A percentile compares a stretch with the other conserved stretches of the same genome.
Evolutionary conservation across 2,329 filamentous ascomycete species (phyloP).

Genomic region (Fusarium pseudograminearum): DNA sequence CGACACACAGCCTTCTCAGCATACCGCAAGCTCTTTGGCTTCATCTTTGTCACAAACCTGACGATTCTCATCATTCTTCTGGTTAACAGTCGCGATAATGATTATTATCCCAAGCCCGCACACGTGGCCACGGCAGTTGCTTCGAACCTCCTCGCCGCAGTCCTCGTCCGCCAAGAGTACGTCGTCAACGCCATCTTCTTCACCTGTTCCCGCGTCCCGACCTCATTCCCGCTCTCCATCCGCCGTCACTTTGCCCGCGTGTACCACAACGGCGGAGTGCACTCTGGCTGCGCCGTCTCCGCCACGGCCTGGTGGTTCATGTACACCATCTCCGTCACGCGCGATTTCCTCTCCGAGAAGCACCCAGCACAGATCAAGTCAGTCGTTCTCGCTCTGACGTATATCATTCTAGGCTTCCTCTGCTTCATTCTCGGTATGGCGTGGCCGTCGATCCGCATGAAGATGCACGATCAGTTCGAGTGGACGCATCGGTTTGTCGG

Average conservation of each 20-base stretch:
- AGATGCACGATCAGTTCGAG: slow-evolving; percentile 73
- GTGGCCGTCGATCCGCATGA: slow-evolving; percentile 43
- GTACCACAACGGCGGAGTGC: slow-evolving; percentile 60
- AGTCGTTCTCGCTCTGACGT: slow-evolving; percentile 45
- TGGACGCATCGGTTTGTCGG: slow-evolving; percentile 74
- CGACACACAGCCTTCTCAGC: slow-evolving; percentile 31
- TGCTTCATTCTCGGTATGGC: slow-evolving; percentile 45
- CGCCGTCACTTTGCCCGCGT: slow-evolving; percentile 57
- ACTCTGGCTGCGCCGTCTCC: slow-evolving; percentile 58
- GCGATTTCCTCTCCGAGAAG: slow-evolving; percentile 7
- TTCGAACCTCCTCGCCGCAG: slow-evolving; percentile 54
- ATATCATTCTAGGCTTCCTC: slow-evolving; percentile 36
- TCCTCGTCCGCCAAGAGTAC: slow-evolving; percentile 62
- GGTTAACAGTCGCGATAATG: slow-evolving; percentile 5
- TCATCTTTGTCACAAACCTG: slow-evolving; percentile 32
- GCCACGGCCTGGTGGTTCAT: slow-evolving; percentile 56
- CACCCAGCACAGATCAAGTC: slow-evolving; percentile 17
- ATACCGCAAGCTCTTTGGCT: slow-evolving; percentile 33
- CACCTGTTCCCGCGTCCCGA: slow-evolving; percentile 54
- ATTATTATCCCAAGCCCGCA: slow-evolving; percentile 23
- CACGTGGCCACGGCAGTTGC: slow-evolving; percentile 35
- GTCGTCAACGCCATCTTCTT: slow-evolving; percentile 60
- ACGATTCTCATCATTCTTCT: slow-evolving; percentile 23
- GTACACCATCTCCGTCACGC: slow-evolving; percentile 32
- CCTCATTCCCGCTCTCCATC: slow-evolving; percentile 58